These are phyloP conservation scores for Hypoxylon lenormandii DNA, from an alignment of 495 filamentous ascomycete genomes.

Conservation along the genomic window DNA sequence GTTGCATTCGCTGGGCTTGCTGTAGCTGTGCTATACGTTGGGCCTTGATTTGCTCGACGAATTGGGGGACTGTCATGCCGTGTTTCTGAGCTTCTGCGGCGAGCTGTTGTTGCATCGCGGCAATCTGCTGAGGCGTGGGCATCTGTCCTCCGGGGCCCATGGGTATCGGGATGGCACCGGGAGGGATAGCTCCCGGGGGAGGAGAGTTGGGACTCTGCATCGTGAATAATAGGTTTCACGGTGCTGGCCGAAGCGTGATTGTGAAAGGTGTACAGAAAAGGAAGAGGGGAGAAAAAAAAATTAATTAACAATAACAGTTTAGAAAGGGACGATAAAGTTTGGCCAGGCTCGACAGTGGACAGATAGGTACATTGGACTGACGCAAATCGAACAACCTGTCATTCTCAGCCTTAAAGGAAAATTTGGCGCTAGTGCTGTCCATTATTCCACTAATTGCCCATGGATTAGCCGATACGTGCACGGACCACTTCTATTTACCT, in stretches of 20 bases:
- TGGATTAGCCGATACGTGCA: conserved; percentile 31
- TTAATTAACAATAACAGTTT: conserved; percentile 23
- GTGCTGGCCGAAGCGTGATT: conserved; percentile 3
- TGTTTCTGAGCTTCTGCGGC: conserved; percentile 78
- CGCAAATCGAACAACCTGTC: conserved; percentile 52
- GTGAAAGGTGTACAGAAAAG: conserved; percentile 1
- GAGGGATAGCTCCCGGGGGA: conserved; percentile 43
- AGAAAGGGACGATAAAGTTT: conserved; percentile 28
- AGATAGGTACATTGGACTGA: conserved; percentile 30
- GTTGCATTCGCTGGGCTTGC: conserved; percentile 73
- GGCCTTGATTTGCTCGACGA: conserved; percentile 74
- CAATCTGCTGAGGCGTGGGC: conserved; percentile 87
- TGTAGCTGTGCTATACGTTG: conserved; percentile 70
- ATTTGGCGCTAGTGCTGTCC: conserved; percentile 27
- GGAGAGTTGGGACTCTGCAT: conserved; percentile 47
- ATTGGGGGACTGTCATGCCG: conserved; percentile 80
- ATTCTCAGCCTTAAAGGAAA: conserved; percentile 45
- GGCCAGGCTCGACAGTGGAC: conserved; percentile 18
- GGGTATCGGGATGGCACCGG: conserved; percentile 57
- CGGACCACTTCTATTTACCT: conserved; percentile 16
- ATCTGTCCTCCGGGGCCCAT: conserved; percentile 64
- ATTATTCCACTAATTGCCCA: conserved; percentile 17
- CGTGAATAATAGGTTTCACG: conserved; percentile 14
- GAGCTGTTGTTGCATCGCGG: conserved; percentile 83
- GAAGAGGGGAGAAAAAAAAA: conserved; percentile 16